A percentile compares a stretch with the other conserved stretches of the same genome.
phyloP scores from a whole-genome alignment of 2,329 filamentous ascomycete genomes.

The Eutypa lata region DNA sequence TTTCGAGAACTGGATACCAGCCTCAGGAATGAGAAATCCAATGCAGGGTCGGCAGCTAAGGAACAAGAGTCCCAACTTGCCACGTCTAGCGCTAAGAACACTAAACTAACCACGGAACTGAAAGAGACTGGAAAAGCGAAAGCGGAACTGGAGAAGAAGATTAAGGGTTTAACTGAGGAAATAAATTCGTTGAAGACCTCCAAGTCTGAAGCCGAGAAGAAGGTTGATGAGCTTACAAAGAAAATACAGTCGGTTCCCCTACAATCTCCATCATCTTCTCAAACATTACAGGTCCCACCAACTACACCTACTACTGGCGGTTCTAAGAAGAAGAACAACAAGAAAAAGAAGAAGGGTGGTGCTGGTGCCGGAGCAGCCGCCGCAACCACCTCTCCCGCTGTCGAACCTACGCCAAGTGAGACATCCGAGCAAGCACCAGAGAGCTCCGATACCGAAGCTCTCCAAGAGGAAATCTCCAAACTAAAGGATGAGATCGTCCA shows the following conservation, averaged over 20 bases:
- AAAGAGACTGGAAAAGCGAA: constrained; percentile 36
- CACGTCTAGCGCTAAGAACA: constrained; percentile 18
- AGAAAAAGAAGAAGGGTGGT: constrained; percentile 78
- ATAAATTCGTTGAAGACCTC: constrained; percentile 37
- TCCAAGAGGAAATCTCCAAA: constrained; percentile 47
- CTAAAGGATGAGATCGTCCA: constrained; percentile 53
- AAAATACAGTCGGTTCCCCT: constrained; percentile 25
- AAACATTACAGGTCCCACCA: constrained; percentile 23
- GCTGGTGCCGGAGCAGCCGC: constrained; percentile 37
- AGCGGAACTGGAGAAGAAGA: constrained; percentile 34
- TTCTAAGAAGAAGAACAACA: constrained; percentile 76
- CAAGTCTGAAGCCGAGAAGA: constrained; percentile 37
- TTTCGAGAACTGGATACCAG: constrained; percentile 42
- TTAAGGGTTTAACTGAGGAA: constrained; percentile 42
- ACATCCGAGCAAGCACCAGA: constrained; percentile 32
- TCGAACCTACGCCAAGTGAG: constrained; percentile 35
- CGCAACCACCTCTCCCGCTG: constrained; percentile 33
- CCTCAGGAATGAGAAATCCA: constrained; percentile 27
- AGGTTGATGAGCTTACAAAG: constrained; percentile 38
- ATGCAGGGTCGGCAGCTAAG: constrained; percentile 14
- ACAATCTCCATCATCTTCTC: constrained; percentile 12
- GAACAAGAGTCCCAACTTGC: constrained; percentile 25
- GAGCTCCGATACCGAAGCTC: constrained; percentile 28
- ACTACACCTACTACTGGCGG: constrained; percentile 21
- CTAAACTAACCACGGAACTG: constrained; percentile 29